Conservation (phyloP, 2,329 filamentous ascomycete species). For the Camillea tinctor region DNA sequence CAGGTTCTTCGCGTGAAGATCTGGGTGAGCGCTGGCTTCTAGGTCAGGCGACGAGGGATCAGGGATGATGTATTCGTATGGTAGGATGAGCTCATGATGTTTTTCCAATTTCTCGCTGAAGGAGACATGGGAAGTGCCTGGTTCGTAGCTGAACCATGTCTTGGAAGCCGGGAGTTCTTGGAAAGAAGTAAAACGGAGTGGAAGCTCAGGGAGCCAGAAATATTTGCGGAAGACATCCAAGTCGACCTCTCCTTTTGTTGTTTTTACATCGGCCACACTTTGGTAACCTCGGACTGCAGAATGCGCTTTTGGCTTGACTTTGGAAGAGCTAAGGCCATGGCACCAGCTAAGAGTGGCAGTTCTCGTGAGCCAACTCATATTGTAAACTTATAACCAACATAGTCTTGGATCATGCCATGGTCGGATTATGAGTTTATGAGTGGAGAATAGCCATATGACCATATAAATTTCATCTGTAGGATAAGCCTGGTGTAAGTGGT, state of each 20-base stretch:
- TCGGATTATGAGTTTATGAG: no score
- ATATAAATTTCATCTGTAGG: no score
- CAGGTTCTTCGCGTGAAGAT: slow-evolving; percentile 3
- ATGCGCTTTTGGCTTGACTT: not conserved
- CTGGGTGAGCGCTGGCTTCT: not conserved
- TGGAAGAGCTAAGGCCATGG: not conserved
- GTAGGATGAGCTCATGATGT: slow-evolving; percentile 21
- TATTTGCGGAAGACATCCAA: slow-evolving; percentile 20
- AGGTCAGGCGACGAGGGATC: not conserved
- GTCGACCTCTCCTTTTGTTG: slow-evolving; percentile 12
- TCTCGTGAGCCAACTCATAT: no score
- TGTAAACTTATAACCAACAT: no score
- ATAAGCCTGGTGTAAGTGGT: no score
- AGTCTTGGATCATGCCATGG: no score
- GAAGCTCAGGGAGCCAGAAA: slow-evolving; percentile 22
- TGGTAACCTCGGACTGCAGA: not conserved
- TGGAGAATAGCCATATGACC: no score
- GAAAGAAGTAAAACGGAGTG: slow-evolving; percentile 7
- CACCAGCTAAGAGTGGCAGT: no score
- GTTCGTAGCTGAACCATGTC: slow-evolving; percentile 28
- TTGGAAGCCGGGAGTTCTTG: slow-evolving; percentile 16
- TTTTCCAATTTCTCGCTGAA: slow-evolving; percentile 21
- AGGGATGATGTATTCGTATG: slow-evolving; percentile 30
- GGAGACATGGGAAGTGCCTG: slow-evolving; percentile 1
- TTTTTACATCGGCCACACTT: slow-evolving; percentile 1